Conservation (phyloP, 345 rosid species). For the Boechera stricta region DNA sequence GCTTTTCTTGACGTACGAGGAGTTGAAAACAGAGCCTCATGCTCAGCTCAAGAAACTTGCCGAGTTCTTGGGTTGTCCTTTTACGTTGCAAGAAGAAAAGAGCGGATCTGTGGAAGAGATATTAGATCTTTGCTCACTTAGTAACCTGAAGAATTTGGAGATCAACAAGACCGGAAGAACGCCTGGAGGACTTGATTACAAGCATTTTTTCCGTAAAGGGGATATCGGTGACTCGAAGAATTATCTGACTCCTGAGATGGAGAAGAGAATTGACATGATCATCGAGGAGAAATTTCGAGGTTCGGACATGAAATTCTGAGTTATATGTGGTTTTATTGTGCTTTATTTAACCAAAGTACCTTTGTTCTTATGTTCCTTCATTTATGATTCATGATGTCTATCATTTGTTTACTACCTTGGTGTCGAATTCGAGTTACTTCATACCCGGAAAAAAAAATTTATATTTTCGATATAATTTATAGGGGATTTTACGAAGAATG, state of each 20-base stretch:
- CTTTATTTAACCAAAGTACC: too few relatives aligned
- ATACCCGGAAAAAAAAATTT: too few relatives aligned
- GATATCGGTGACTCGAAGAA: conserved; percentile 29
- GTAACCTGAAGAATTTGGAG: conserved; percentile 29
- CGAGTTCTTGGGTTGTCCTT: conserved; percentile 41
- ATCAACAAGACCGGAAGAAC: conserved; percentile 33
- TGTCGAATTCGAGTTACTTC: too few relatives aligned
- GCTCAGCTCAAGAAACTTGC: conserved; percentile 35
- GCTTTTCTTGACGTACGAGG: conserved; percentile 45
- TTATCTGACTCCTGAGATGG: conserved; percentile 23
- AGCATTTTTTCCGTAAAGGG: conserved; percentile 18
- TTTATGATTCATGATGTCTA: too few relatives aligned
- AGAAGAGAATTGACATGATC: conserved; percentile 24
- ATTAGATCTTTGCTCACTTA: conserved; percentile 10
- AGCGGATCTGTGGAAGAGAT: conserved; percentile 25
- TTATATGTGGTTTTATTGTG: neutral
- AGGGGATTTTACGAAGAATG: too few relatives aligned
- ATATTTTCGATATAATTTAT: too few relatives aligned
- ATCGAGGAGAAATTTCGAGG: neutral
- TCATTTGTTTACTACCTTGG: too few relatives aligned
- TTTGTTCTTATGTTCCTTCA: conserved; percentile 7
- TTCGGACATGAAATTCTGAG: neutral
- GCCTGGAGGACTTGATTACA: neutral
- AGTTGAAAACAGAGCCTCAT: conserved; percentile 29
- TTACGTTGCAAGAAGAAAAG: conserved; percentile 30